A percentile compares a stretch with the other conserved stretches of the same genome.
phyloP scores from a whole-genome alignment of 2,329 filamentous ascomycete genomes.

The Dactylonectria estremocensis region DNA sequence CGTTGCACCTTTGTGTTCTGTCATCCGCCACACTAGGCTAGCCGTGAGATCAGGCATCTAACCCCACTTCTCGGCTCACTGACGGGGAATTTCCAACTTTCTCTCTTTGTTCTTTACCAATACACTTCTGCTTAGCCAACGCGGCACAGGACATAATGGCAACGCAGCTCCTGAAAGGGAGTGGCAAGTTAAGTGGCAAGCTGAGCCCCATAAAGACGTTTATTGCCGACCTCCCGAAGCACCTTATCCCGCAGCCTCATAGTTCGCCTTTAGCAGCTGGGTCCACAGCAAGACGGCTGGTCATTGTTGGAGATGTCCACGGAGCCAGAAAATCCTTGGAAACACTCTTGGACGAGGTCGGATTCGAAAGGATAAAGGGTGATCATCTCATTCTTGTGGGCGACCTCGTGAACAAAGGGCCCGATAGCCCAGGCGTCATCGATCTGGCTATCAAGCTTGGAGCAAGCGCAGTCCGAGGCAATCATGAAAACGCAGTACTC shows the following conservation, averaged over 20 bases:
- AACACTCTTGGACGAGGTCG: slow-evolving; percentile 74
- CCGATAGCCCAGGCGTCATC: slow-evolving; percentile 83
- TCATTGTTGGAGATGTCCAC: slow-evolving; percentile 93
- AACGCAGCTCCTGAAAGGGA: background rate
- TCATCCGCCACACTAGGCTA: too few relatives aligned
- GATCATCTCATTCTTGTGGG: slow-evolving; percentile 84
- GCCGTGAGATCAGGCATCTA: too few relatives aligned
- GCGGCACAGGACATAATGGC: background rate
- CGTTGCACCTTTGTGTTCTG: too few relatives aligned
- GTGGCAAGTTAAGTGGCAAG: background rate
- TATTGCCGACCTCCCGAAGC: background rate
- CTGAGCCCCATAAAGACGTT: background rate
- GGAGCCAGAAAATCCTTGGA: slow-evolving; percentile 79
- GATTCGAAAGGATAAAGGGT: slow-evolving; percentile 64
- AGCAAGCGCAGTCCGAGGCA: slow-evolving; percentile 85
- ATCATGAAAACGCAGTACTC: slow-evolving; percentile 88
- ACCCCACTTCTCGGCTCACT: too few relatives aligned
- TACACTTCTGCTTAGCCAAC: background rate
- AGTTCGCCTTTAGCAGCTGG: background rate
- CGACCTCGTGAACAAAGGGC: slow-evolving; percentile 86
- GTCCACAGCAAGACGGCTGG: slow-evolving; percentile 23
- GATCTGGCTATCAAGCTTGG: slow-evolving; percentile 78
- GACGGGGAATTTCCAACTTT: background rate
- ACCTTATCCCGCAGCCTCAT: background rate
- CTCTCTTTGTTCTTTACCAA: background rate